Conservation (phyloP, 2,329 filamentous ascomycete genomes). For the Fusarium chuoi region DNA sequence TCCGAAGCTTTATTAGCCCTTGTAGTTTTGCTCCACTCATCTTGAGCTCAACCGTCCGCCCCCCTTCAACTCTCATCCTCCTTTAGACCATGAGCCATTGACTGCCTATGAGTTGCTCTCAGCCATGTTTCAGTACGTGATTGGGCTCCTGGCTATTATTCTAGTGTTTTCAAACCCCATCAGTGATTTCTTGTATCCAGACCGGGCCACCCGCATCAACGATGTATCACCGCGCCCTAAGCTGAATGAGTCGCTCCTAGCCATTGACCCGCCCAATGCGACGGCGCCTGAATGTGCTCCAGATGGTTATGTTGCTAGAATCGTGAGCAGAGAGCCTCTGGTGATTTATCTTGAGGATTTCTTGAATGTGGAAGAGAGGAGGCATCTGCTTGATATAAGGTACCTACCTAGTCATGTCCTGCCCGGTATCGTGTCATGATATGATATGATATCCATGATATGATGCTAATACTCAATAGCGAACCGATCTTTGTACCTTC, state of each 20-base stretch:
- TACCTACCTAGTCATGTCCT: slow-evolving; percentile 66
- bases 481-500: slow-evolving; percentile 61
- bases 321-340: slow-evolving; percentile 61
- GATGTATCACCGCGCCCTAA: slow-evolving; percentile 53
- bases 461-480: slow-evolving; percentile 44
- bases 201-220: slow-evolving; percentile 22
- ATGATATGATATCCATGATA: background rate
- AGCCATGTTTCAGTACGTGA: slow-evolving; percentile 58
- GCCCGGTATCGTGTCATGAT: background rate
- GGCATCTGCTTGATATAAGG: slow-evolving; percentile 63
- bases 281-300: slow-evolving; percentile 50
- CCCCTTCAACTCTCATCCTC: background rate
- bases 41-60: background rate
- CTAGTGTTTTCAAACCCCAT: slow-evolving; percentile 59
- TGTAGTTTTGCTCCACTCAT: slow-evolving; percentile 22
- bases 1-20: slow-evolving; percentile 21
- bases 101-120: background rate
- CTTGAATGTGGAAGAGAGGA: slow-evolving; percentile 55
- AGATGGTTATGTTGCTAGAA: slow-evolving; percentile 58
- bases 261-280: slow-evolving; percentile 55
- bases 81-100: background rate
- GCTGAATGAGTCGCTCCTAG: slow-evolving; percentile 63
- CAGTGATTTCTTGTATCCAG: slow-evolving; percentile 49
- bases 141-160: slow-evolving; percentile 55
- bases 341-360: slow-evolving; percentile 66